A percentile compares a stretch with the other conserved stretches of the same genome.
Conservation (phyloP, 2,329 filamentous ascomycete species). For the Aspergillus terreus region DNA sequence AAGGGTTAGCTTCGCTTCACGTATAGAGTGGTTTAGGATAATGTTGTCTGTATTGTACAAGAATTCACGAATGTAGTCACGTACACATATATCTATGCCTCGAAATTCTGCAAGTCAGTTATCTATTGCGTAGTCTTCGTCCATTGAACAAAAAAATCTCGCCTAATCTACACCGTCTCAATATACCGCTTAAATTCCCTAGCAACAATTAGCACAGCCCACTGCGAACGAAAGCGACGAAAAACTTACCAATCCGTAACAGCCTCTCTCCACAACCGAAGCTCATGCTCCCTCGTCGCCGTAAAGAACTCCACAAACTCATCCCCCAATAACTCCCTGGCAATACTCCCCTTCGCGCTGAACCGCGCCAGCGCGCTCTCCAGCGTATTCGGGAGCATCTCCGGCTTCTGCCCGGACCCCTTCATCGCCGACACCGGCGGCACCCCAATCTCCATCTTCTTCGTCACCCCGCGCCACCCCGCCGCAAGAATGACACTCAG, state of each 20-base stretch:
- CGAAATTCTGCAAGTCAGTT: no score
- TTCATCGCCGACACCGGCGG: slow-evolving; percentile 73
- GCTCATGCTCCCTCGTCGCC: slow-evolving; percentile 88
- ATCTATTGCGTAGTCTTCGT: no score
- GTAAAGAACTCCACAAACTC: slow-evolving; percentile 93
- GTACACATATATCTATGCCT: no score
- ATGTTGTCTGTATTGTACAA: no score
- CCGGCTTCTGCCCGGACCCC: slow-evolving; percentile 51
- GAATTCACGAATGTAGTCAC: no score
- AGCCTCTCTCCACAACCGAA: slow-evolving; percentile 84
- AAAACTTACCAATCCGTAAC: slow-evolving; percentile 85
- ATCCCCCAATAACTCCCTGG: slow-evolving; percentile 83
- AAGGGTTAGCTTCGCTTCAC: no score
- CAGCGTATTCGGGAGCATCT: slow-evolving; percentile 68
- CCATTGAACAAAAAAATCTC: no score
- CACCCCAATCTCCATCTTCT: slow-evolving; percentile 78
- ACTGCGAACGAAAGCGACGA: no score
- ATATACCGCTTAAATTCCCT: slow-evolving; percentile 73
- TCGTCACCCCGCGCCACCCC: slow-evolving; percentile 88
- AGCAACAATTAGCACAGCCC: slow-evolving; percentile 2
- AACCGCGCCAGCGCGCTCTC: slow-evolving; percentile 79
- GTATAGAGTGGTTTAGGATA: no score
- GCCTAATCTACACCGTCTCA: slow-evolving; percentile 56
- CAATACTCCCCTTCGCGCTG: slow-evolving; percentile 72
- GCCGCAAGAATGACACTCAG: slow-evolving; percentile 81